Conservation (phyloP, 2,329 filamentous ascomycete species). For the Talaromyces sp. region DNA sequence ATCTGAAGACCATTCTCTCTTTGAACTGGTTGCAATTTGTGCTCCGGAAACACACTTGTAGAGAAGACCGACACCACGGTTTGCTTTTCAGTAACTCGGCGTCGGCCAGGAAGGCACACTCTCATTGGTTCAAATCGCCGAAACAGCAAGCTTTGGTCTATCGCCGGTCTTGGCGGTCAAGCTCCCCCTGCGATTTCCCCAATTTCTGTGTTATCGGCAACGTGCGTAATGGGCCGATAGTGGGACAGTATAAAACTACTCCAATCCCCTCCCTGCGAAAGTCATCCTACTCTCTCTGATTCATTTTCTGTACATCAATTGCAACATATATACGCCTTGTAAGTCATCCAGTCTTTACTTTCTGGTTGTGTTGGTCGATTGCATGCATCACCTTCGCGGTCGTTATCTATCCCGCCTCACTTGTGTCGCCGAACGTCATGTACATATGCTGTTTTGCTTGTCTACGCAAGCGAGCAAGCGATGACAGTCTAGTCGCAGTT, state of each 20-base stretch:
- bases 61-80: background rate
- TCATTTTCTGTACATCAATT: background rate
- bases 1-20: background rate
- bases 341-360: background rate
- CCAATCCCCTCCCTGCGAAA: background rate
- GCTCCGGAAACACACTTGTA: background rate
- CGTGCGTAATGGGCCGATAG: background rate
- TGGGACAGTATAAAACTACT: background rate
- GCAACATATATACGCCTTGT: background rate
- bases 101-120: background rate
- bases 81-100: background rate
- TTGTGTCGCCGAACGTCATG: background rate
- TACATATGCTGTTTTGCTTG: background rate
- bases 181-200: constrained; percentile 8
- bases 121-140: constrained; percentile 17
- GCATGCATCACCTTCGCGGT: background rate
- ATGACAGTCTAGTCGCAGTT: background rate
- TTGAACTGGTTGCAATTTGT: background rate
- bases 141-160: background rate
- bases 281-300: background rate
- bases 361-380: background rate
- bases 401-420: background rate
- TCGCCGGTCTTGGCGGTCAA: constrained; percentile 15
- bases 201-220: constrained; percentile 1
- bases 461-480: background rate